A percentile compares a stretch with the other conserved stretches of the same genome.
phyloP scores from a whole-genome alignment of 805 yeast genomes.

The Clavispora fructus region DNA sequence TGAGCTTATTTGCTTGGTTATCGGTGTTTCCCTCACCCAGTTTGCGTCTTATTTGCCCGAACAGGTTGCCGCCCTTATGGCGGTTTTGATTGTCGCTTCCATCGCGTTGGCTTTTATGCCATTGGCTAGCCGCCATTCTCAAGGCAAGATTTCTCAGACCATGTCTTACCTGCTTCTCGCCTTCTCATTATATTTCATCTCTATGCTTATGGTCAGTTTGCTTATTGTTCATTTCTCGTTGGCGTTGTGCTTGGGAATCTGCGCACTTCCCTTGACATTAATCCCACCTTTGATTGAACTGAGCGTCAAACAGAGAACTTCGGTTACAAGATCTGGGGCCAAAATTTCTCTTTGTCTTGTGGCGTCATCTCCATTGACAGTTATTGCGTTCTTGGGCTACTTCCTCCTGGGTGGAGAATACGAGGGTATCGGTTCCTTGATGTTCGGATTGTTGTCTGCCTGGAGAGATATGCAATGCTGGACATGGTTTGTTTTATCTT shows the following conservation, averaged over 20 bases:
- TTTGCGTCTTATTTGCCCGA: constrained; percentile 6
- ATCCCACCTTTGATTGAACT: constrained; percentile 34
- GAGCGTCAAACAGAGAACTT: constrained; percentile 5
- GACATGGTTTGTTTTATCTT: constrained; percentile 73
- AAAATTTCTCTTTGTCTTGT: constrained; percentile 32
- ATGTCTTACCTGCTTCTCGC: constrained; percentile 31
- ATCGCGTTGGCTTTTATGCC: background rate
- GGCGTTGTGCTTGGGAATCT: constrained; percentile 63
- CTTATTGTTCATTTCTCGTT: constrained; percentile 81
- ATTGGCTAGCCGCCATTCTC: background rate
- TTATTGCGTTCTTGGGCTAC: constrained; percentile 22
- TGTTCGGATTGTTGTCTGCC: constrained; percentile 52
- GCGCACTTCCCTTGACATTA: constrained; percentile 72
- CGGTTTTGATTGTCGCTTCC: background rate
- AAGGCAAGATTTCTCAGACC: background rate
- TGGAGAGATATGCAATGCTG: constrained; percentile 72
- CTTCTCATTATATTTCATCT: constrained; percentile 49
- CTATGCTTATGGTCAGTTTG: constrained; percentile 66
- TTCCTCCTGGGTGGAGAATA: constrained; percentile 21
- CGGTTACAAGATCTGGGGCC: constrained; percentile 10
- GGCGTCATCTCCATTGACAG: constrained; percentile 49
- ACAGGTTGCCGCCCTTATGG: background rate
- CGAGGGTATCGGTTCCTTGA: constrained; percentile 33
- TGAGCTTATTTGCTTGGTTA: constrained; percentile 19
- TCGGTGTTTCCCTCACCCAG: constrained; percentile 24